These are phyloP conservation scores for Diaporthe caulivora DNA, from an alignment of 2,329 filamentous ascomycete genomes.

Conservation along the genomic window DNA sequence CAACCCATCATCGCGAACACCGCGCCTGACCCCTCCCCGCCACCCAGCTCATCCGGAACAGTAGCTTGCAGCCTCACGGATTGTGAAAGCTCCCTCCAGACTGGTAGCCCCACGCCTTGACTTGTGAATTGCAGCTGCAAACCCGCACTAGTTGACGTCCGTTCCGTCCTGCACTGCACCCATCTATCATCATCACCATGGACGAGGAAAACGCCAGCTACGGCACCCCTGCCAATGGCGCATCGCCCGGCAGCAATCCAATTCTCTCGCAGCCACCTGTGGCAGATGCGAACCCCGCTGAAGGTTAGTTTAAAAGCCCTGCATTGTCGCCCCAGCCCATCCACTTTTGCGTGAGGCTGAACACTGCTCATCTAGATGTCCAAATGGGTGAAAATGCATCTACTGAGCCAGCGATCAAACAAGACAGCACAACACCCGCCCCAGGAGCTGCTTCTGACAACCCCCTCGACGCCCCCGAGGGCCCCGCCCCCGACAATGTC, in stretches of 20 bases:
- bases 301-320: constrained; percentile 57
- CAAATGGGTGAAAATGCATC: constrained; percentile 69
- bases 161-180: constrained; percentile 24
- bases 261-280: constrained; percentile 68
- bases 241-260: constrained; percentile 68
- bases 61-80: constrained; percentile 1
- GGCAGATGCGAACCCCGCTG: constrained; percentile 54
- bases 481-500: constrained; percentile 71
- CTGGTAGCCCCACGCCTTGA: background rate
- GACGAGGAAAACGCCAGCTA: constrained; percentile 69
- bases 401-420: constrained; percentile 66
- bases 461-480: constrained; percentile 77
- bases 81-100: constrained; percentile 1
- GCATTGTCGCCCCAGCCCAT: background rate
- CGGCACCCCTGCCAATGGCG: constrained; percentile 68
- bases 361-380: constrained; percentile 61
- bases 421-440: constrained; percentile 71
- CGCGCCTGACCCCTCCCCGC: constrained; percentile 26
- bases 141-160: background rate
- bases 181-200: constrained; percentile 58
- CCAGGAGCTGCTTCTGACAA: constrained; percentile 69
- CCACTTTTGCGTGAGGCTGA: background rate
- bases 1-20: constrained; percentile 32
- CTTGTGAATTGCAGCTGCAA: constrained; percentile 38
- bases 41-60: background rate